These are phyloP conservation scores for Lepidium aucheri DNA, from an alignment of 345 rosid species.

Conservation along the genomic window DNA sequence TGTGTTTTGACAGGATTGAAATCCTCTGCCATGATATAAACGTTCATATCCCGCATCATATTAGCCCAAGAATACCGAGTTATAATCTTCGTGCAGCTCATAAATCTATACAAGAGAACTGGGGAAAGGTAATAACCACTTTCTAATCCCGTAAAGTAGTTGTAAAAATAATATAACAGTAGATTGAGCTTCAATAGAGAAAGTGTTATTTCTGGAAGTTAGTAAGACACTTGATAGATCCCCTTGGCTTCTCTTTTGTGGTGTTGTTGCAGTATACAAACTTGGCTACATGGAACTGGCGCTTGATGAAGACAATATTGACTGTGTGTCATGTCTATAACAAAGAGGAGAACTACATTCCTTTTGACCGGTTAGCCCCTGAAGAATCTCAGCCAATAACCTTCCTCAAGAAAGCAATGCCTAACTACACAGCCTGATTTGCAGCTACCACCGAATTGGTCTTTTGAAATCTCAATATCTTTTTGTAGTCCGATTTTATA, in stretches of 20 bases:
- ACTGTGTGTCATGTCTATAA: constrained; percentile 77
- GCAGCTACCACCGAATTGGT: neutral
- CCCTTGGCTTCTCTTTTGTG: neutral
- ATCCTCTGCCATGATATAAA: constrained; percentile 82
- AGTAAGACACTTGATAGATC: neutral
- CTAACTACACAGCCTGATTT: constrained; percentile 43
- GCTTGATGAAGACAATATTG: constrained; percentile 89
- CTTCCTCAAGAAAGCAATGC: constrained; percentile 73
- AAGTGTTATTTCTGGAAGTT: neutral
- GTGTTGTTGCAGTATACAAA: constrained; percentile 59
- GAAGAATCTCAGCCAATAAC: constrained; percentile 60
- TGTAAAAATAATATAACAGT: neutral
- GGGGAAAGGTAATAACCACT: constrained; percentile 69
- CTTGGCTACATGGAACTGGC: constrained; percentile 87
- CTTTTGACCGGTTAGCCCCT: constrained; percentile 65
- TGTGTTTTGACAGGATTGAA: constrained; percentile 62
- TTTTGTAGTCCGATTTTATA: constrained; percentile 8
- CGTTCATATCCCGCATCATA: constrained; percentile 78
- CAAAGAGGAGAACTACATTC: constrained; percentile 55
- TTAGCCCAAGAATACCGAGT: constrained; percentile 79
- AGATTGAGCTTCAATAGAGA: neutral
- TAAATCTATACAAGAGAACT: constrained; percentile 67
- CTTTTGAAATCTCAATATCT: constrained; percentile 8
- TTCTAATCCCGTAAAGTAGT: neutral
- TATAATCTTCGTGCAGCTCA: constrained; percentile 76